A percentile compares a stretch with the other conserved stretches of the same genome.
Evolutionary conservation across 129 eudicot genomes (phyloP).

Genomic region (Ambrosia artemisiifolia): DNA sequence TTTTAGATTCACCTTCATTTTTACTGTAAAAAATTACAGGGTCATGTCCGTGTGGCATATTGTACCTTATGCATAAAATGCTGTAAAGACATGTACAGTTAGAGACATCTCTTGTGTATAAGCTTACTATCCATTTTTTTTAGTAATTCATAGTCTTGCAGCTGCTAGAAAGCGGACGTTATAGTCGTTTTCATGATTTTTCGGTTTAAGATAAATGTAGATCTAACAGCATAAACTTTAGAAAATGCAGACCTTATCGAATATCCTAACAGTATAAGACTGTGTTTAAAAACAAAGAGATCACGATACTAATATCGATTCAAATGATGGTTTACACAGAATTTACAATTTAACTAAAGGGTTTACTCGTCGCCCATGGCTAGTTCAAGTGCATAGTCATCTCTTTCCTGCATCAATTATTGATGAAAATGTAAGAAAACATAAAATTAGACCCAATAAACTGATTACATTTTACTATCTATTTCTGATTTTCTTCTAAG

Average conservation of each 20-base stretch:
- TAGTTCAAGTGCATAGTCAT: slow-evolving; percentile 91
- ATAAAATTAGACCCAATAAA: too few relatives aligned
- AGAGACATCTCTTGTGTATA: slow-evolving; percentile 15
- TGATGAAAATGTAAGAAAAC: slow-evolving; percentile 11
- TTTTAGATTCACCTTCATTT: slow-evolving; percentile 19
- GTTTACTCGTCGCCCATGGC: slow-evolving; percentile 94
- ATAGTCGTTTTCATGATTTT: neutral
- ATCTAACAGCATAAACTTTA: neutral
- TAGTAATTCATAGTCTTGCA: neutral
- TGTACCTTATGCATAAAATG: slow-evolving; percentile 11
- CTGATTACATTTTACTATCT: neutral
- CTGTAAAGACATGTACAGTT: slow-evolving; percentile 21
- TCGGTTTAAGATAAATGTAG: too few relatives aligned
- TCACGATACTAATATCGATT: slow-evolving; percentile 6
- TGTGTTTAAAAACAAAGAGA: neutral
- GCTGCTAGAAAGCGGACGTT: neutral
- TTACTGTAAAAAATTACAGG: slow-evolving; percentile 14
- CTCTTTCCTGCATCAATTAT: slow-evolving; percentile 78
- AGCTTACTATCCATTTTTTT: slow-evolving; percentile 8
- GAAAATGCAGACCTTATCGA: slow-evolving; percentile 12
- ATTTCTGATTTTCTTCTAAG: neutral
- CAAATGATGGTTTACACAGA: slow-evolving; percentile 17
- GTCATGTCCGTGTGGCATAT: slow-evolving; percentile 12
- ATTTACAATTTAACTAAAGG: slow-evolving; percentile 11
- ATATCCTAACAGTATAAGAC: slow-evolving; percentile 4